Evolutionary conservation across 305 asterid species (phyloP).

Genomic region (Fraxinus xanthoxyloides): DNA sequence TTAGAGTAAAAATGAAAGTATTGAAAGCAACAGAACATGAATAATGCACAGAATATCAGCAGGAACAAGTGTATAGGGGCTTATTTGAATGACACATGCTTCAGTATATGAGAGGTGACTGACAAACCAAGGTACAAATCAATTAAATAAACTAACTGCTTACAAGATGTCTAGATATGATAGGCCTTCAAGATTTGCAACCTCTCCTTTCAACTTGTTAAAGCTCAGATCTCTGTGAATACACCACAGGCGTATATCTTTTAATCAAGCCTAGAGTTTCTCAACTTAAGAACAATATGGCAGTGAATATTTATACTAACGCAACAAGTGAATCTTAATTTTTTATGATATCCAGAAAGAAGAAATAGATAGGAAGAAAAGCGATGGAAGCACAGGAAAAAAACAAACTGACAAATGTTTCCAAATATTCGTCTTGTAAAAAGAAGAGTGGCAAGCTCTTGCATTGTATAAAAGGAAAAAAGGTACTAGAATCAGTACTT

Average conservation of each 20-base stretch:
- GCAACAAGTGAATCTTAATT: not conserved
- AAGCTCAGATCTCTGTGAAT: conserved; percentile 56
- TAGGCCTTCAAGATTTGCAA: conserved; percentile 16
- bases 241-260: not conserved
- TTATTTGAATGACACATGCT: not conserved
- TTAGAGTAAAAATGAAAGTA: not conserved
- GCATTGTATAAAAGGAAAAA: too few relatives aligned
- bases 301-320: not conserved
- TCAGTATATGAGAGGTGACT: not conserved
- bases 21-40: not conserved
- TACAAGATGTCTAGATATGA: conserved; percentile 3
- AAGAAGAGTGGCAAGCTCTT: not conserved
- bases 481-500: conserved; percentile 7
- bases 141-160: conserved; percentile 6
- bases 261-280: not conserved
- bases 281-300: not conserved
- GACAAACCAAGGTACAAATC: not conserved
- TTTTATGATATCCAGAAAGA: not conserved
- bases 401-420: not conserved
- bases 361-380: not conserved
- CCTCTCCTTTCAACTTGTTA: conserved; percentile 50
- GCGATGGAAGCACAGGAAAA: not conserved
- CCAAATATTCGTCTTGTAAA: not conserved
- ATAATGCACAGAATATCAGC: not conserved
- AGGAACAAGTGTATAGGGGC: not conserved